Evolutionary conservation across 768 basidiomycete genomes (phyloP), one percentile per base, ranked within the genome.

Genomic region (Scleroderma bovista): DNA sequence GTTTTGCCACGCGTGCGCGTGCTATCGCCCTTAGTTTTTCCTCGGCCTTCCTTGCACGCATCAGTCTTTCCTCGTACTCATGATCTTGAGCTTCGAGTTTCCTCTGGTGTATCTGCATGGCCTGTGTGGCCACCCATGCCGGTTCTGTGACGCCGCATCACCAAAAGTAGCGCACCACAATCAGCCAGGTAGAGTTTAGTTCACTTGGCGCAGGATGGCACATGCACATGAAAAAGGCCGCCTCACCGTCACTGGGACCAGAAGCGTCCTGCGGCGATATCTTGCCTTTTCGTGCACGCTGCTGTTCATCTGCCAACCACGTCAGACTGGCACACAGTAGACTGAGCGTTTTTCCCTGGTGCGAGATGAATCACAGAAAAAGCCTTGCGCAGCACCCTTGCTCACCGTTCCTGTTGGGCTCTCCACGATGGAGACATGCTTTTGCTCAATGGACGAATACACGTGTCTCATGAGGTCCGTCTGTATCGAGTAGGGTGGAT

Each of bases 371-470:
- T 43, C 23, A 26, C 23, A 17, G 15, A 44, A 12, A 50, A 11
- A 1, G 22, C 29, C 22, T 13, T 19, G 24, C 16, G 32, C 16
- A 9, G 12, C n/a, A 33, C 20, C 36, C 9, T 32, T 38, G 60
- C 79, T 65, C 51, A 90, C 91, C 22, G 91, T 93, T 58, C 91
- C 92, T 0, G 92, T 93, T 0, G 92, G 92, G 56, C 86, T 89
- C 66, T 93, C 91, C 26, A 94, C 77, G 44, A 97, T 85, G 1
- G 91, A 79, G 16, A 96, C 79, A 55, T 82, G 81, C 40, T 71
- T 72, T n/a, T 70, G 56, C 63, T 94, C 91, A 40, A 96, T 86
- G 0, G 86, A 75, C 6, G 75, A 59, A 65, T 93, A 97, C 1
- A 98, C 71, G 55, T 93, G 89, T 16, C 74, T 81, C 94, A 97